Evolutionary conservation across 371 early-diverging fungal species (phyloP), one percentile per base, ranked within the genome.

Genomic region (Apophysomyces variabilis): DNA sequence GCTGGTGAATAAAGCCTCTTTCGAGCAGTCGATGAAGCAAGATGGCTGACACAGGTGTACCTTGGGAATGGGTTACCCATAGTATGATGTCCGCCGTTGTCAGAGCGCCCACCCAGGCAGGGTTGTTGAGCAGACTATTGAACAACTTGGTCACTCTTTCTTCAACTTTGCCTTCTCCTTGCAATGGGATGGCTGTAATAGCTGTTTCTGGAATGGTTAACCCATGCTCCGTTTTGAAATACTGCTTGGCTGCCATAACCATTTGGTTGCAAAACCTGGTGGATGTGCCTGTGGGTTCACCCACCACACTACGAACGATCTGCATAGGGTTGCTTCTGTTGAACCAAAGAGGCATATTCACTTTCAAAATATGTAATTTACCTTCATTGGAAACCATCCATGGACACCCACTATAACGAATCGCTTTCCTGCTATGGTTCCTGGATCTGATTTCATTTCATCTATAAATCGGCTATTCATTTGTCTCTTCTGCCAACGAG

Each of bases 251-350:
- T 0, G 89, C 90, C 12, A 68, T 64, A 12, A 79, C 83, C 96
- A 95, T 95, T 78, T 92, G 91, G 57, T 90, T 86, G 66, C 94
- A 95, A 72, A 97, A 96, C 62, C 88, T 89, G 11, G 70, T 69
- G 13, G 95, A 95, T n/a, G 94, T 95, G 1, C 97, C 97, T 4
- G 94, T 95, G 0, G 96, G 96, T 66, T 94, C 94, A 1, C 97
- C 97, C 32, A 95, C 85, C 45, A 97, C 87, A 66, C 81, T 87
- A 46, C 87, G 76, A 12, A 91, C 78, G 56, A 88, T 75, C 68
- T 89, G 82, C 11, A 12, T 36, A 26, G 21, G 21, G 41, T n/a
- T 36, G 14, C 16, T 61, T 16, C 3, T 13, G 32, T 26, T 26
- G 32, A 26, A 26, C 32, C 32, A 26, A 26, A 26, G 32, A 26